Conservation (phyloP, 2,329 filamentous ascomycete genomes). For the Paecilomyces niveus region DNA sequence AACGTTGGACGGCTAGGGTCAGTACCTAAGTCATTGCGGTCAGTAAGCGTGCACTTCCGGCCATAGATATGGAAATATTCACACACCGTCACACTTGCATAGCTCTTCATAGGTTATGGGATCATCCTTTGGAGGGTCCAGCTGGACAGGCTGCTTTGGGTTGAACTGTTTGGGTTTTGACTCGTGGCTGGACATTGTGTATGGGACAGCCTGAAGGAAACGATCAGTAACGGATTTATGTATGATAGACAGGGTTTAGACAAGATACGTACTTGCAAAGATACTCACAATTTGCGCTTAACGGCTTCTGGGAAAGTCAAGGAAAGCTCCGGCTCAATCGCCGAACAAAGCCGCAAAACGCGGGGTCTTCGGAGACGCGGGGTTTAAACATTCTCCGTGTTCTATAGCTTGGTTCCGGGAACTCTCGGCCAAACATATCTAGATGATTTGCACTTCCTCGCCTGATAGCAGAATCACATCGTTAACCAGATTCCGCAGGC, state of each 20-base stretch:
- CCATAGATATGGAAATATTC: neutral
- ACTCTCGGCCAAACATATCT: neutral
- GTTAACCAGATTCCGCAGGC: too few relatives aligned
- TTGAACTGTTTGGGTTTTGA: slow-evolving; percentile 30
- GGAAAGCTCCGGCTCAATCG: slow-evolving; percentile 2
- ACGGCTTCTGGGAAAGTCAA: slow-evolving; percentile 10
- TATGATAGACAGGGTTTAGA: neutral
- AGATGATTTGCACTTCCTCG: neutral
- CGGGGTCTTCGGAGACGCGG: neutral
- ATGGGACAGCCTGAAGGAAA: neutral
- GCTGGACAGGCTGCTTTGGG: slow-evolving; percentile 40
- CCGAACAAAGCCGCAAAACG: neutral
- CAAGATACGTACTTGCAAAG: neutral
- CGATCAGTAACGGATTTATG: neutral
- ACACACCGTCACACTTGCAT: slow-evolving; percentile 72
- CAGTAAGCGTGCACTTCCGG: neutral
- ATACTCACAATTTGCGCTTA: neutral
- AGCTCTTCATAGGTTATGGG: slow-evolving; percentile 75
- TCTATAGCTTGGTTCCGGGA: neutral
- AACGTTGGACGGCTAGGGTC: slow-evolving; percentile 46
- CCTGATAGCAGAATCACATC: neutral
- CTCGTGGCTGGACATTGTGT: slow-evolving; percentile 23
- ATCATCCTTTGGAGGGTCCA: slow-evolving; percentile 82
- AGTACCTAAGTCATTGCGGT: slow-evolving; percentile 18
- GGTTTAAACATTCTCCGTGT: neutral